phyloP scores from a whole-genome alignment of 2,329 filamentous ascomycete genomes.

The Epichloe baconii region DNA sequence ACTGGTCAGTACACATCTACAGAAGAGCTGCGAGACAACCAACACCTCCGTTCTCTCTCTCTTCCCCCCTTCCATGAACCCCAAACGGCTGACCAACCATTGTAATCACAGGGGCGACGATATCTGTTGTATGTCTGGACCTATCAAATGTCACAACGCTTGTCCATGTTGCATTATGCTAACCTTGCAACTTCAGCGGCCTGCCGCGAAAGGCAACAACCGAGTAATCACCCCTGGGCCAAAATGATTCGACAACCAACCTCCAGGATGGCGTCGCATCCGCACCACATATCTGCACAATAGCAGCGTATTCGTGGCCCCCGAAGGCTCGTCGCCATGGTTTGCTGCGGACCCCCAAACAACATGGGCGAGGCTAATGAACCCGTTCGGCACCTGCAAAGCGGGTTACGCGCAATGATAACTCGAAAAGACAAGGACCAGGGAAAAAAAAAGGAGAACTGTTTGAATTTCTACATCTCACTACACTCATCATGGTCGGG shows the following conservation, averaged over 20 bases:
- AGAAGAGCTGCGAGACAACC: background rate
- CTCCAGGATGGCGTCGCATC: constrained; percentile 15
- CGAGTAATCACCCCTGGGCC: constrained; percentile 25
- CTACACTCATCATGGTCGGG: background rate
- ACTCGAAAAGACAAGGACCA: background rate
- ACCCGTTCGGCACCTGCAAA: too few species aligned
- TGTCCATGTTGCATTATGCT: constrained; percentile 6
- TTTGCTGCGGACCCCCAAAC: background rate
- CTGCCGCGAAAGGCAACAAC: constrained; percentile 26
- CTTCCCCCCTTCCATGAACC: background rate
- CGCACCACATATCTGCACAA: constrained; percentile 17
- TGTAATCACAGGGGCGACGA: constrained; percentile 25
- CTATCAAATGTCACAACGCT: background rate
- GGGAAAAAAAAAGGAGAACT: background rate
- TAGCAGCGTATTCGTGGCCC: constrained; percentile 2
- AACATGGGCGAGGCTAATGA: too few species aligned
- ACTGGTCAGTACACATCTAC: constrained; percentile 23
- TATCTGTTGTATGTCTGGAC: constrained; percentile 27
- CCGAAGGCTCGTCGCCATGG: background rate
- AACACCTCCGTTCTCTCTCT: too few species aligned
- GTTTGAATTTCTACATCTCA: background rate
- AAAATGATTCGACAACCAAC: constrained; percentile 24
- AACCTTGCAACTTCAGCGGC: constrained; percentile 17
- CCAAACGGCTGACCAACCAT: constrained; percentile 12
- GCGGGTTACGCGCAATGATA: too few species aligned